phyloP scores from a whole-genome alignment of 345 rosid genomes.

The Eucalyptus leucophloia region DNA sequence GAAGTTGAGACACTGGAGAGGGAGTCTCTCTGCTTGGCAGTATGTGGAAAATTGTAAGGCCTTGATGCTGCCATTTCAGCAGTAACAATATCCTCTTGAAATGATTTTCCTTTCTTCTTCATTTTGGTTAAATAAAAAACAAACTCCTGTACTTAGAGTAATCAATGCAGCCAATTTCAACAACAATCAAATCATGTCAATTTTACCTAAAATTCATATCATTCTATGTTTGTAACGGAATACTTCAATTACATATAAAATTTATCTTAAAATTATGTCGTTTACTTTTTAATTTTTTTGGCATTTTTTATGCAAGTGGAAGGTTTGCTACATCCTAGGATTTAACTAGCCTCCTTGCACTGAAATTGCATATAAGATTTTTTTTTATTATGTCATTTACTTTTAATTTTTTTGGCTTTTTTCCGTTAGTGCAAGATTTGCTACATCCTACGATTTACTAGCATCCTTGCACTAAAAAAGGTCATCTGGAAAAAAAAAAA shows the following conservation, averaged over 20 bases:
- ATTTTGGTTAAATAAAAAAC: not conserved
- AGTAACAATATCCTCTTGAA: constrained; percentile 4
- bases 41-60: constrained; percentile 17
- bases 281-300: not conserved
- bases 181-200: not conserved
- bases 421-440: not conserved
- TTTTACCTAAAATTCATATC: too few relatives aligned
- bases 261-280: not conserved
- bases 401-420: not conserved
- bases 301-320: not conserved
- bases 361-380: not conserved
- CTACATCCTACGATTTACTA: not conserved
- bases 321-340: not conserved
- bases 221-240: not conserved
- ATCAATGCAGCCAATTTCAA: not conserved
- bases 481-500: not conserved
- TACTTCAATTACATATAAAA: not conserved
- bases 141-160: not conserved
- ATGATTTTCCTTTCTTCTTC: not conserved
- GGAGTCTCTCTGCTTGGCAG: not conserved
- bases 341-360: not conserved
- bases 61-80: constrained; percentile 39
- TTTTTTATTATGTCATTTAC: not conserved
- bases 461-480: not conserved
- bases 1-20: not conserved